Evolutionary conservation across 1,284 basidiomycete species (phyloP).

Genomic region (Cryptococcus wingfieldii): DNA sequence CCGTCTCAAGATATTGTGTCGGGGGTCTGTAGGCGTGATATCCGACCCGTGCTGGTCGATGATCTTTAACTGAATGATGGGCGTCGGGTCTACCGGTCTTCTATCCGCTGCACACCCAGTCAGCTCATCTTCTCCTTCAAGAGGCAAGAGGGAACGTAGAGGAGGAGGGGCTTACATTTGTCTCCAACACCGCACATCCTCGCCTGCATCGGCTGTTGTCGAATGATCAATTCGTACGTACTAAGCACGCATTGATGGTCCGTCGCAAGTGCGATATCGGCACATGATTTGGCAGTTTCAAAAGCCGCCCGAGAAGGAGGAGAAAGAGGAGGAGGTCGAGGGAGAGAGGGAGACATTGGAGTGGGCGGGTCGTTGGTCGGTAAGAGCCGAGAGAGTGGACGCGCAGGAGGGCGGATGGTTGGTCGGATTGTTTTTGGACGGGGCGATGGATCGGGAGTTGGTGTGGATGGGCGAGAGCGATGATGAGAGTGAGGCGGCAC

Average conservation of each 20-base stretch:
- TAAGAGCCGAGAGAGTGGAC: constrained; percentile 2
- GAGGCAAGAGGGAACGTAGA: constrained; percentile 11
- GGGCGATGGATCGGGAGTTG: constrained; percentile 2
- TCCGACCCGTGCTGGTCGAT: constrained; percentile 61
- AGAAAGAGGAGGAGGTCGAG: not conserved
- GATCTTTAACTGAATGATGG: constrained; percentile 90
- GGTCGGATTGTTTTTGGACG: too few species aligned
- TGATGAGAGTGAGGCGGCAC: constrained; percentile 11
- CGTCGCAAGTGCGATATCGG: constrained; percentile 1
- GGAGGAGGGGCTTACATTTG: constrained; percentile 55
- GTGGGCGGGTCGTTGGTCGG: not conserved
- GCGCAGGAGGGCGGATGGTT: not conserved
- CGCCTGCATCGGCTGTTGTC: constrained; percentile 80
- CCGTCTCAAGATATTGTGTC: constrained; percentile 8
- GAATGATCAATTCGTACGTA: constrained; percentile 73
- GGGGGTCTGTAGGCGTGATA: constrained; percentile 17
- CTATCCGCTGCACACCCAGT: constrained; percentile 65
- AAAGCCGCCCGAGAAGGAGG: too few species aligned
- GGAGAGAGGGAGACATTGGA: not conserved
- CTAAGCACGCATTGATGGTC: constrained; percentile 52
- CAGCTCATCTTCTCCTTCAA: not conserved
- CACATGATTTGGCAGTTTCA: too few species aligned
- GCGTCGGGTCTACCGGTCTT: constrained; percentile 90
- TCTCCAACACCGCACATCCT: constrained; percentile 90
- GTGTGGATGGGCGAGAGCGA: not conserved